A percentile compares a stretch with the other conserved stretches of the same genome.
phyloP scores from a whole-genome alignment of 371 early-diverging fungal genomes.

The Rhizomucor miehei region DNA sequence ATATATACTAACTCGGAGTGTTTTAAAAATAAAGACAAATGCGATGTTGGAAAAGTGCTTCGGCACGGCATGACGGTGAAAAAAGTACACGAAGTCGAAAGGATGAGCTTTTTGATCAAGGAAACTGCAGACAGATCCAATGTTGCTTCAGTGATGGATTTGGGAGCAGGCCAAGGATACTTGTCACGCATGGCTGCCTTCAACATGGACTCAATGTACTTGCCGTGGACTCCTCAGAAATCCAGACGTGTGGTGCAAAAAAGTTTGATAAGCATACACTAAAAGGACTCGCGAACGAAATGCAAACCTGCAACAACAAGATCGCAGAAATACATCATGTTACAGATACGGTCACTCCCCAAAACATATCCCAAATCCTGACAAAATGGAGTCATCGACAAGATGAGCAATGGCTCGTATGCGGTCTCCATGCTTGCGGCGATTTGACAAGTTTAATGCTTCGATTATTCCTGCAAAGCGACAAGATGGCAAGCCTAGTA shows the following conservation, averaged over 20 bases:
- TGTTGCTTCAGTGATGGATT: constrained; percentile 56
- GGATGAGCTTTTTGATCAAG: constrained; percentile 55
- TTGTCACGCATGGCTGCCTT: constrained; percentile 72
- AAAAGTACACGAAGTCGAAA: constrained; percentile 43
- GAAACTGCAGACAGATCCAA: constrained; percentile 38
- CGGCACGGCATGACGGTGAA: constrained; percentile 22
- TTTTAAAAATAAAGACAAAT: no score
- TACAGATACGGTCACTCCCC: constrained; percentile 52
- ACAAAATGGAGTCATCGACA: constrained; percentile 17
- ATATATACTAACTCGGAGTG: no score
- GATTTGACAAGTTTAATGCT: constrained; percentile 75
- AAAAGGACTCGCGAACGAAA: not conserved
- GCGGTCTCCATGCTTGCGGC: constrained; percentile 89
- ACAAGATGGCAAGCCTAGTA: constrained; percentile 62
- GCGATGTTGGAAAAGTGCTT: constrained; percentile 7
- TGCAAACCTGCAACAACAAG: constrained; percentile 9
- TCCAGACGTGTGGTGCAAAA: constrained; percentile 82
- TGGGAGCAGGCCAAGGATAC: constrained; percentile 79
- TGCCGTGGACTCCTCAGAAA: constrained; percentile 74
- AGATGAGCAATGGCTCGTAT: constrained; percentile 61
- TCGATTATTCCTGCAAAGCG: constrained; percentile 64
- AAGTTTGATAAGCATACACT: constrained; percentile 38
- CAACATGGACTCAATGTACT: constrained; percentile 67
- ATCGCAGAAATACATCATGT: constrained; percentile 36
- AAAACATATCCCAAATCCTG: constrained; percentile 42